A percentile compares a stretch with the other conserved stretches of the same genome.
phyloP scores from a whole-genome alignment of 176 grass and related monocot species.

The Oryza longistaminata region DNA sequence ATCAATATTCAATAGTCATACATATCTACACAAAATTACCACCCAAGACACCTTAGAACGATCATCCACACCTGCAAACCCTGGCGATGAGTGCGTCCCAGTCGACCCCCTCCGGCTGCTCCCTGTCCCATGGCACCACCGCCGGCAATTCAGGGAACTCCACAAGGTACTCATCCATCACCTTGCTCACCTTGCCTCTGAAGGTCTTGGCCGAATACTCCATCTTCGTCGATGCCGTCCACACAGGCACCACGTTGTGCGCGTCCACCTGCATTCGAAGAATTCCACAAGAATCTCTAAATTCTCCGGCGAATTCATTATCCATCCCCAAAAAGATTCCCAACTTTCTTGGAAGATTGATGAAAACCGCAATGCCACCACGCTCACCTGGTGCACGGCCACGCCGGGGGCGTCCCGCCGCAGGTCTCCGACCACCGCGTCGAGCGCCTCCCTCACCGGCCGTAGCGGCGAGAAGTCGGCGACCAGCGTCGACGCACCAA shows the following conservation, averaged over 20 bases:
- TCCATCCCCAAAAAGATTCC: not conserved
- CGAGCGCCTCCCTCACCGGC: conserved; percentile 55
- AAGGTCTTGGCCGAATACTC: conserved; percentile 87
- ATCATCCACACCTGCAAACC: conserved; percentile 46
- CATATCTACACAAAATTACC: not conserved
- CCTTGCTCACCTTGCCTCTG: conserved; percentile 64
- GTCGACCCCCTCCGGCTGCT: conserved; percentile 47
- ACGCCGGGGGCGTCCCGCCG: conserved; percentile 21
- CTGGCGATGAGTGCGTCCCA: conserved; percentile 66
- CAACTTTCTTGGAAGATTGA: not conserved
- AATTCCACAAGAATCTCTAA: not conserved
- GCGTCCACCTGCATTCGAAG: conserved; percentile 59
- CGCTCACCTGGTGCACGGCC: conserved; percentile 60
- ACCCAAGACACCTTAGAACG: not conserved
- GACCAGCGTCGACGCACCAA: conserved; percentile 67
- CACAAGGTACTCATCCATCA: conserved; percentile 68
- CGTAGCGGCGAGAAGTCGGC: conserved; percentile 84
- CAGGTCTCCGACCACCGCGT: conserved; percentile 49
- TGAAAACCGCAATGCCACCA: not conserved
- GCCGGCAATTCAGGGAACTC: conserved; percentile 57
- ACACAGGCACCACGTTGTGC: conserved; percentile 83
- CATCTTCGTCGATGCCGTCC: conserved; percentile 70
- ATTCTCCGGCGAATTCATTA: not conserved
- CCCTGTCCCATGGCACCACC: conserved; percentile 45
- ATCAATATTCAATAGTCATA: not conserved